These are phyloP conservation scores for Thelonectria olida DNA, from an alignment of 2,329 filamentous ascomycete genomes.

Conservation along the genomic window DNA sequence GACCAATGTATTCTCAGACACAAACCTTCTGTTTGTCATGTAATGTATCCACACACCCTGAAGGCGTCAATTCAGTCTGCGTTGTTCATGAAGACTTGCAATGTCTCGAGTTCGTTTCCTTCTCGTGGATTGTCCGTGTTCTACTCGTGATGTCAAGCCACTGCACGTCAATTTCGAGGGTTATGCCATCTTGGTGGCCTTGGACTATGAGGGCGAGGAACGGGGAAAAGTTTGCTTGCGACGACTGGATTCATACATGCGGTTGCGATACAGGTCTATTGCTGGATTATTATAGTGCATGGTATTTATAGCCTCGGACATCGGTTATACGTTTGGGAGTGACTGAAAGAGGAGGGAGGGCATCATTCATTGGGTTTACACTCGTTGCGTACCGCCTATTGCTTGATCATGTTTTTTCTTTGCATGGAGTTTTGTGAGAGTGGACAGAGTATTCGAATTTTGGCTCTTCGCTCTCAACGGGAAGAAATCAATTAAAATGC, in stretches of 20 bases:
- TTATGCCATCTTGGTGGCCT: not conserved
- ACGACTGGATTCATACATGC: not conserved
- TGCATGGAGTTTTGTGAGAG: not conserved
- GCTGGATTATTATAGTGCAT: slow-evolving; percentile 9
- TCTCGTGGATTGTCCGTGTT: slow-evolving; percentile 1
- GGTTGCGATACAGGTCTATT: slow-evolving; percentile 13
- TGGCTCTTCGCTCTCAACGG: not conserved
- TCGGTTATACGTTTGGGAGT: not conserved
- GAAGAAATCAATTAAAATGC: slow-evolving; percentile 1
- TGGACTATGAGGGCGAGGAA: not conserved
- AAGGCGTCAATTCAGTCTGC: slow-evolving; percentile 1
- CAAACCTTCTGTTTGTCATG: slow-evolving; percentile 71
- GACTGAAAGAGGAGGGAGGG: not conserved
- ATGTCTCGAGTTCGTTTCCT: slow-evolving; percentile 16
- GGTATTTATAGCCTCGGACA: not conserved
- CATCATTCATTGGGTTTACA: slow-evolving; percentile 5
- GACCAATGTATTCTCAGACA: slow-evolving; percentile 55
- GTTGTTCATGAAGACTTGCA: slow-evolving; percentile 26
- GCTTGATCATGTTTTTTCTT: not conserved
- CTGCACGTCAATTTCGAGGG: not conserved
- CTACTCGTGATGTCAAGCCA: not conserved
- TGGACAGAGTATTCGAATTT: not conserved
- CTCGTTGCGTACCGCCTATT: slow-evolving; percentile 3
- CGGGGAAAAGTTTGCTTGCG: slow-evolving; percentile 1
- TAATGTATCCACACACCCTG: slow-evolving; percentile 48